Evolutionary conservation across 208 protist genomes (phyloP).

Genomic region (Acanthamoeba healyi): DNA sequence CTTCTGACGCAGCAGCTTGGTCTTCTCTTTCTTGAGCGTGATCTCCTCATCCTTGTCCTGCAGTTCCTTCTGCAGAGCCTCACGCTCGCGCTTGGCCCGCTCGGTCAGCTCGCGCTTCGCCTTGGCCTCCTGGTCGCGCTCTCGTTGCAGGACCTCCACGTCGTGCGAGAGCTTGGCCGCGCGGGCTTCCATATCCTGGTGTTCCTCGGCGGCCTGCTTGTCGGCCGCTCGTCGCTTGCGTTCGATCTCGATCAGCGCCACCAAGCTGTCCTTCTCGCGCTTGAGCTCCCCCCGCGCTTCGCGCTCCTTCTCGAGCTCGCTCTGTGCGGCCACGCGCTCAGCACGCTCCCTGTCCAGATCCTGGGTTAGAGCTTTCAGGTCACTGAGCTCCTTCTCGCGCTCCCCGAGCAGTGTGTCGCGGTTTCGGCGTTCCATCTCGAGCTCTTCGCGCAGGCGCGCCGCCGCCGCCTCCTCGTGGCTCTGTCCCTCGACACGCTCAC

Average conservation of each 20-base stretch:
- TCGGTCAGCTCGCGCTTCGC: background rate
- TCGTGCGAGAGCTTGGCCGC: background rate
- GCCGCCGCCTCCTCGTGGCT: background rate
- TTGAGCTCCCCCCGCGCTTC: background rate
- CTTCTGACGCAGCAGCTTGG: background rate
- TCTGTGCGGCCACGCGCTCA: background rate
- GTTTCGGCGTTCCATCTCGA: background rate
- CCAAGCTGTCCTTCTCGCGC: background rate
- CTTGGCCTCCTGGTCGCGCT: background rate
- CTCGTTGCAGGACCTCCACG: background rate
- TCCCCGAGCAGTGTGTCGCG: background rate
- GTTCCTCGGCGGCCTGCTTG: background rate
- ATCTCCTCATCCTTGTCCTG: background rate
- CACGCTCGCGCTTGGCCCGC: constrained; percentile 25
- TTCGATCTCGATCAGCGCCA: constrained; percentile 22
- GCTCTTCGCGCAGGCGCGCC: too few species aligned
- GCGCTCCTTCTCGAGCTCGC: background rate
- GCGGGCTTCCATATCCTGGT: background rate
- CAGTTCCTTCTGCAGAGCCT: background rate
- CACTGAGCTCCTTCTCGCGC: constrained; percentile 11
- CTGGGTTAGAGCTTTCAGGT: background rate
- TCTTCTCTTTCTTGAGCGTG: constrained; percentile 39
- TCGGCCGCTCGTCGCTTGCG: background rate
- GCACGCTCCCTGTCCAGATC: background rate
- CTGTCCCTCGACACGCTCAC: background rate